phyloP scores from a whole-genome alignment of 2,329 filamentous ascomycete species.

The Claviceps humidiphila region DNA sequence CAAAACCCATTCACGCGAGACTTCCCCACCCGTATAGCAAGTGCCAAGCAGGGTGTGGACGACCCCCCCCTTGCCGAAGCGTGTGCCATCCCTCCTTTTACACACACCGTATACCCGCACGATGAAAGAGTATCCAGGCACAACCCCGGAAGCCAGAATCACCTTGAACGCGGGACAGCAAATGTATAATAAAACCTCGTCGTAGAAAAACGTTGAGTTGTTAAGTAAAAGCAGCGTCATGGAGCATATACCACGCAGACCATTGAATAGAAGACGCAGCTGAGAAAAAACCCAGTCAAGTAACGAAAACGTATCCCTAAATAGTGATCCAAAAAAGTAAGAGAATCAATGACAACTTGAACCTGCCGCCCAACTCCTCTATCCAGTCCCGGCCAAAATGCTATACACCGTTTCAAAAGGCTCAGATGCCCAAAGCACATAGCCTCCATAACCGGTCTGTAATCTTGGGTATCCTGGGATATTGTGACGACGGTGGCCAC shows the following conservation, averaged over 20 bases:
- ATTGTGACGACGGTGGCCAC: conserved; percentile 14
- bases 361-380: conserved; percentile 24
- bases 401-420: conserved; percentile 19
- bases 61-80: no score
- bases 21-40: no score
- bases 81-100: no score
- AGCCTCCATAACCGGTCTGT: conserved; percentile 21
- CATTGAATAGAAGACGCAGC: background rate
- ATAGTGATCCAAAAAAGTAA: background rate
- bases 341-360: conserved; percentile 2
- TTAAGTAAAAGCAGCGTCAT: background rate
- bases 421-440: conserved; percentile 19
- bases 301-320: conserved; percentile 2
- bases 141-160: no score
- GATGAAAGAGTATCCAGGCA: no score
- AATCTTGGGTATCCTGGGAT: conserved; percentile 24
- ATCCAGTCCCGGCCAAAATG: conserved; percentile 22
- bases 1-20: no score
- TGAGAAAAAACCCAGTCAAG: background rate
- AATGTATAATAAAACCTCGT: no score
- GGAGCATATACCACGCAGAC: background rate
- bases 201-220: no score
- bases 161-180: no score
- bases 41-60: no score
- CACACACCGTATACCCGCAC: no score